Evolutionary conservation across 805 yeast genomes (phyloP).

Genomic region (Starmerella tilneyi): DNA sequence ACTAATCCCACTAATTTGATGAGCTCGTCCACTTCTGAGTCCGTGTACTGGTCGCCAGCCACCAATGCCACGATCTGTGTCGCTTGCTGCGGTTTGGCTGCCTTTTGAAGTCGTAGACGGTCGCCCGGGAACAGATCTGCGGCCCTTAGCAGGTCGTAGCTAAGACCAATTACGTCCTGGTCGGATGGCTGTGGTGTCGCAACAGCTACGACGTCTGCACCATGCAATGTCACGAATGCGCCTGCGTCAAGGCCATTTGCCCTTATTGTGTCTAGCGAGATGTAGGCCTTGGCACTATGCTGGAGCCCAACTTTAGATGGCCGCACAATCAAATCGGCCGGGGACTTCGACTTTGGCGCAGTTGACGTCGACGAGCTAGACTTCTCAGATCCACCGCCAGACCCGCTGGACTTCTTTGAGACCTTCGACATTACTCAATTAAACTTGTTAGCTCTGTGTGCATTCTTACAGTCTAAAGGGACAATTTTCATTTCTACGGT

Average conservation of each 20-base stretch:
- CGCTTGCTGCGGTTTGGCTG: conserved; percentile 43
- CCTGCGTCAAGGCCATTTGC: conserved; percentile 28
- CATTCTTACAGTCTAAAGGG: not conserved
- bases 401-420: conserved; percentile 11
- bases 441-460: not conserved
- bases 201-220: conserved; percentile 23
- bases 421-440: conserved; percentile 17
- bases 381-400: conserved; percentile 6
- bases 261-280: conserved; percentile 25
- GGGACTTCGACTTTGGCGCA: conserved; percentile 1
- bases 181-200: conserved; percentile 28
- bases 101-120: conserved; percentile 40
- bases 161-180: conserved; percentile 25
- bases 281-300: conserved; percentile 24
- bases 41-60: conserved; percentile 24
- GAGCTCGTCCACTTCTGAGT: conserved; percentile 24
- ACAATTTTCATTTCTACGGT: not conserved
- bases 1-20: conserved; percentile 23
- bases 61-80: conserved; percentile 30
- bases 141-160: conserved; percentile 32
- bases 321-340: conserved; percentile 24
- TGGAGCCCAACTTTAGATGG: conserved; percentile 20
- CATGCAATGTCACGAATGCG: conserved; percentile 20
- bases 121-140: conserved; percentile 43
- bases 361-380: not conserved